These are phyloP conservation scores for Aurantiochytrium sp. DNA, from an alignment of 108 stramenopile genomes.

Conservation along the genomic window DNA sequence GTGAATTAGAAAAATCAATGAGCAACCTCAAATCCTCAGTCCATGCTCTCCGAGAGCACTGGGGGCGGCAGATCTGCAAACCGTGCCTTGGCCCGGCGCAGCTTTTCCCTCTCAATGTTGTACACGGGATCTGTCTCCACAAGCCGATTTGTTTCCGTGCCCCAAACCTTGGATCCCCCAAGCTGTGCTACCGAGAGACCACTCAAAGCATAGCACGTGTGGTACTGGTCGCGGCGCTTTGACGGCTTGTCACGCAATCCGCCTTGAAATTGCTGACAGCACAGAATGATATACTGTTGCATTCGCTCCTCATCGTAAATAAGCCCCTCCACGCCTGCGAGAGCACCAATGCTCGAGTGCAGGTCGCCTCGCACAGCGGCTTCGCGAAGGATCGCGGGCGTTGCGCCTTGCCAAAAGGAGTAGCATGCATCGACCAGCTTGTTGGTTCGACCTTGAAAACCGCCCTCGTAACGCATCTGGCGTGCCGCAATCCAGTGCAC, in stretches of 20 bases:
- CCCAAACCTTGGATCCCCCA: slow-evolving; percentile 35
- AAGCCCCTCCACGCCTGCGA: slow-evolving; percentile 22
- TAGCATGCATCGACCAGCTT: slow-evolving; percentile 99
- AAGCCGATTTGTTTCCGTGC: slow-evolving; percentile 36
- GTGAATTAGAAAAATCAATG: too few relatives aligned
- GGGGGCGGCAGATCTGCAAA: slow-evolving; percentile 22
- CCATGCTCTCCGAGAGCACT: too few relatives aligned
- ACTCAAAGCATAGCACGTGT: slow-evolving; percentile 91
- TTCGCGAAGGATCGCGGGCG: slow-evolving; percentile 61
- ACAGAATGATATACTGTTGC: slow-evolving; percentile 87
- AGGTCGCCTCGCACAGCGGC: background rate
- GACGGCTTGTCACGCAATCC: slow-evolving; percentile 65
- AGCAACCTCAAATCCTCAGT: too few relatives aligned
- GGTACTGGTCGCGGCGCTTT: slow-evolving; percentile 87
- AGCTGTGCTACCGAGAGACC: slow-evolving; percentile 84
- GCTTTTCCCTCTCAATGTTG: slow-evolving; percentile 68
- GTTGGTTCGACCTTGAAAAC: slow-evolving; percentile 88
- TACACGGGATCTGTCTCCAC: slow-evolving; percentile 61
- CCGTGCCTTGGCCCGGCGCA: slow-evolving; percentile 20
- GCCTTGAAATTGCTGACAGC: slow-evolving; percentile 91
- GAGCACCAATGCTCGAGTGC: background rate
- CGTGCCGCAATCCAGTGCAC: slow-evolving; percentile 66
- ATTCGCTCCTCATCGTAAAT: slow-evolving; percentile 64
- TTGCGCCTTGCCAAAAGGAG: slow-evolving; percentile 95
- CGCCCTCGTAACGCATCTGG: slow-evolving; percentile 84